A percentile compares a stretch with the other conserved stretches of the same genome.
Evolutionary conservation across 2,329 filamentous ascomycete genomes (phyloP).

Genomic region (Knufia fluminis): DNA sequence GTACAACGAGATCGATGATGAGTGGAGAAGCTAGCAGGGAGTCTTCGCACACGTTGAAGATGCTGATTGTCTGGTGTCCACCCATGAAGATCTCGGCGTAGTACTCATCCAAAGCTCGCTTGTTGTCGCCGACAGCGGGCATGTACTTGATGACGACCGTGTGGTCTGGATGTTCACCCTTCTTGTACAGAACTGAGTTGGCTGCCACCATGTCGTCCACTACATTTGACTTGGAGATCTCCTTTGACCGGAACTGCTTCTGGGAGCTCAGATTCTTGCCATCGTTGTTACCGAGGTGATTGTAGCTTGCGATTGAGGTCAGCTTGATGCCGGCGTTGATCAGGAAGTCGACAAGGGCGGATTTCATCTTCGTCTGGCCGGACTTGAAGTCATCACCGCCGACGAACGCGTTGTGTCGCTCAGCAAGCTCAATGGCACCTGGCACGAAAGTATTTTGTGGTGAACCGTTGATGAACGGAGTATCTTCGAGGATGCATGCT

Average conservation of each 20-base stretch:
- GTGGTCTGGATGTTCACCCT: constrained; percentile 93
- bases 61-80: constrained; percentile 92
- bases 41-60: constrained; percentile 99
- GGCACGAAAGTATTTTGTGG: constrained; percentile 99
- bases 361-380: constrained; percentile 99
- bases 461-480: constrained; percentile 97
- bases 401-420: constrained; percentile 79
- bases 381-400: constrained; percentile 99
- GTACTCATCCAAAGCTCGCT: constrained; percentile 97
- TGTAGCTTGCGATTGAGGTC: constrained; percentile 97
- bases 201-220: constrained; percentile 99
- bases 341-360: constrained; percentile 92
- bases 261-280: constrained; percentile 97
- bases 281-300: constrained; percentile 98
- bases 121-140: constrained; percentile 97
- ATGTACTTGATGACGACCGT: constrained; percentile 99
- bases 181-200: constrained; percentile 80
- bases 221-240: constrained; percentile 98
- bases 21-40: constrained; percentile 89
- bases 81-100: constrained; percentile 99
- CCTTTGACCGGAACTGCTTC: constrained; percentile 98
- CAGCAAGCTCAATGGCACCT: constrained; percentile 79
- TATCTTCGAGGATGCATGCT: constrained; percentile 78
- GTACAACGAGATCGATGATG: constrained; percentile 90
- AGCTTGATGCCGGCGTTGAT: constrained; percentile 98